phyloP scores from a whole-genome alignment of 352 stramenopile genomes.

The Phytophthora kernoviae region DNA sequence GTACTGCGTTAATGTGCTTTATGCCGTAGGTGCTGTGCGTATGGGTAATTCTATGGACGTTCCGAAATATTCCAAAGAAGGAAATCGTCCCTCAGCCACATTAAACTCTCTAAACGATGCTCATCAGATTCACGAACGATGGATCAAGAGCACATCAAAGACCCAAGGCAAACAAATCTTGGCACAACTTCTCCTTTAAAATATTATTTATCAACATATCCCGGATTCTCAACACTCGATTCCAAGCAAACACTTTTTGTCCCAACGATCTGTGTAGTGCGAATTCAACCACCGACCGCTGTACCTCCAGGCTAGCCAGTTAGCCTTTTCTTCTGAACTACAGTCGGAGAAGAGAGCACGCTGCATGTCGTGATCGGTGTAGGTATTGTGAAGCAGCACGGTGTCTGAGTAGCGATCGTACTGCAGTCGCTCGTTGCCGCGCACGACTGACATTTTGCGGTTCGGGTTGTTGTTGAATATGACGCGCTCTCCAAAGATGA shows the following conservation, averaged over 20 bases:
- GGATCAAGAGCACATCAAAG: no score
- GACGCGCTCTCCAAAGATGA: conserved; percentile 32
- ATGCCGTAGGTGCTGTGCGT: conserved; percentile 8
- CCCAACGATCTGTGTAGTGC: conserved; percentile 63
- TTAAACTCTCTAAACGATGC: no score
- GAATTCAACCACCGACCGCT: conserved; percentile 40
- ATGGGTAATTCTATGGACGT: conserved; percentile 20
- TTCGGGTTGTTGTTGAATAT: conserved; percentile 61
- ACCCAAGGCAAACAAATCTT: no score
- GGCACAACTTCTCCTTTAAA: no score
- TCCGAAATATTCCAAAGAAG: conserved; percentile 21
- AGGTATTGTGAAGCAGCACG: conserved; percentile 40
- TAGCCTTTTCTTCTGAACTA: conserved; percentile 15
- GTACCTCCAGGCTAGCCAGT: conserved; percentile 23
- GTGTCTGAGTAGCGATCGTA: conserved; percentile 39
- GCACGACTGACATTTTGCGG: conserved; percentile 40
- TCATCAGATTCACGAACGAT: no score
- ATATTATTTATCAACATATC: no score
- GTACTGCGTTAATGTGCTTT: no score
- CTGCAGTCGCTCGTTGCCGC: conserved; percentile 38
- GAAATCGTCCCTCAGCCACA: conserved; percentile 9
- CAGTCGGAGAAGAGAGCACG: conserved; percentile 42
- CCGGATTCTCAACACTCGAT: conserved; percentile 19
- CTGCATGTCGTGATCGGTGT: conserved; percentile 39
- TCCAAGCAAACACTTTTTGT: conserved; percentile 37